Evolutionary conservation across 805 yeast genomes (phyloP).

Genomic region (Spathaspora arborariae): DNA sequence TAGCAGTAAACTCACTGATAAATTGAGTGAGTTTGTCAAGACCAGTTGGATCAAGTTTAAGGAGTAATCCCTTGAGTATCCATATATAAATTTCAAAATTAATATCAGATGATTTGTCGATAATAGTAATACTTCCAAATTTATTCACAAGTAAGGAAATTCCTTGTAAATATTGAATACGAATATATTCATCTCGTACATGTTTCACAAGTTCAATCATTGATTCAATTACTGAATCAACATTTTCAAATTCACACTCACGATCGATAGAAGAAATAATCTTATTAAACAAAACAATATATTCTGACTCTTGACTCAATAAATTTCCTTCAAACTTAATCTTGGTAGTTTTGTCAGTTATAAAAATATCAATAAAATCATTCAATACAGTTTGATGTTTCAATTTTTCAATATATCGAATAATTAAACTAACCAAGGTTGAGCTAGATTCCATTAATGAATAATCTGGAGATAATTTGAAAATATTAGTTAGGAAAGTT

Average conservation of each 20-base stretch:
- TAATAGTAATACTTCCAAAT: conserved; percentile 15
- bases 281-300: conserved; percentile 41
- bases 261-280: conserved; percentile 53
- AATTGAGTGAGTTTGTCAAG: conserved; percentile 18
- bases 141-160: conserved; percentile 53
- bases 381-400: conserved; percentile 47
- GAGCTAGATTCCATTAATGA: conserved; percentile 36
- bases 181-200: conserved; percentile 20
- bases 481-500: conserved; percentile 21
- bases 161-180: conserved; percentile 55
- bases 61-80: conserved; percentile 66
- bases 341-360: conserved; percentile 13
- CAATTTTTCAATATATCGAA: conserved; percentile 33
- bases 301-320: conserved; percentile 20
- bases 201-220: conserved; percentile 10
- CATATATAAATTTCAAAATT: conserved; percentile 58
- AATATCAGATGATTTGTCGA: conserved; percentile 37
- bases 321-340: conserved; percentile 10
- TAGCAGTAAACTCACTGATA: neutral
- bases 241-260: conserved; percentile 12
- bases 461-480: conserved; percentile 7
- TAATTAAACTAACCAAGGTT: conserved; percentile 38
- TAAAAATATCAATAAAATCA: conserved; percentile 35
- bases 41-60: conserved; percentile 48
- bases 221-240: conserved; percentile 5